Conservation (phyloP, 768 basidiomycete genomes). For the Mycena vulgaris region DNA sequence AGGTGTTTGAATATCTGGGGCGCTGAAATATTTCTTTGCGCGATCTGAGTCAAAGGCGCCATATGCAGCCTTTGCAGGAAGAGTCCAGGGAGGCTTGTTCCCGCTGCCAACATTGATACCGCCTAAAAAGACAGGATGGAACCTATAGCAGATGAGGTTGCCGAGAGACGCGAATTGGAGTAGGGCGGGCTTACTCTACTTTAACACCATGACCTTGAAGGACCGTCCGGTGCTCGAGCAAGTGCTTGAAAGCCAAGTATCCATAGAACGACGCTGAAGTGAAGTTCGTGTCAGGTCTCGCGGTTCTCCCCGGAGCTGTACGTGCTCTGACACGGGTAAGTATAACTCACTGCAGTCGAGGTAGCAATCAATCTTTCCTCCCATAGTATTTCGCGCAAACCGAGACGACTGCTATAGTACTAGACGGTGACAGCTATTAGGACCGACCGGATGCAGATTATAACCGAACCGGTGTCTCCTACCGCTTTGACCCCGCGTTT, state of each 20-base stretch:
- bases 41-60: background rate
- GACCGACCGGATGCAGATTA: too few species aligned
- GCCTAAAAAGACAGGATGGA: background rate
- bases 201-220: background rate
- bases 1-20: background rate
- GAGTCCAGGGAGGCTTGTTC: background rate
- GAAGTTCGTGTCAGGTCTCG: too few species aligned
- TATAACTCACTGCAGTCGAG: background rate
- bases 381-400: background rate
- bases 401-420: too few species aligned
- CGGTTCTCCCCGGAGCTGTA: too few species aligned
- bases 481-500: too few species aligned
- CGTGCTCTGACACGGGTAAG: too few species aligned
- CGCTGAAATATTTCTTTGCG: background rate
- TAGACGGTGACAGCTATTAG: too few species aligned
- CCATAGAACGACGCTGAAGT: background rate
- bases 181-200: background rate
- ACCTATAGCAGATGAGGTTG: background rate
- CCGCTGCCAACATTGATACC: background rate
- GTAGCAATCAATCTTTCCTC: background rate
- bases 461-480: too few species aligned
- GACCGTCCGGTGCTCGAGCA: background rate
- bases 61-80: background rate
- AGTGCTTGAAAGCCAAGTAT: background rate
- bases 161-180: too few species aligned